Base-by-base conservation (phyloP, 306 rosid genomes). In the Rosa rugosa region DNA sequence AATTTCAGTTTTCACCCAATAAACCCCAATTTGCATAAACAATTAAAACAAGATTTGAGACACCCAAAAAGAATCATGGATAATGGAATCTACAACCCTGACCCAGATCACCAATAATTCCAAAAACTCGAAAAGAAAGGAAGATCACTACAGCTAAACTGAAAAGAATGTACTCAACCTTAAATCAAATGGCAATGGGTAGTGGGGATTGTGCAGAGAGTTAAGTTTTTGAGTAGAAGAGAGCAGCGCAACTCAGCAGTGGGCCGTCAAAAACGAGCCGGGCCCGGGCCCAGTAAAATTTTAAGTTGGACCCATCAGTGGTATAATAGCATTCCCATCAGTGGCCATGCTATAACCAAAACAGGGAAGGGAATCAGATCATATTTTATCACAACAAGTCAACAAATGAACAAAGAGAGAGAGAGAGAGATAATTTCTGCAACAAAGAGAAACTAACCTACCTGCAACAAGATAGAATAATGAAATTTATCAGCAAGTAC, bases 151-250 rank as follows among this genome's bases (percentile, higher is more conserved):
- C 5, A 63, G 68, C 41, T 63, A 5, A 31, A 31, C 34, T 63
- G 69, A 63, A 31, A 63, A 31, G 69, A 63, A 63, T 63, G 69
- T 63, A 59, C 34, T 59, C 25, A 22, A 59, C 65, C 65, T 59
- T 10, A 31, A 63, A 14, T 34, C 9, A 63, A 63, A 31, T 14
- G 44, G 68, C 41, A 27, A 12, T 12, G 38, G 64, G 34, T 22
- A 4, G 16, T 10, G 47, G 53, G 53, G 11, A 47, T 53, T 53
- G 10, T 1, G 5, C 27, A 54, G 62, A 54, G 27, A 54, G 36
- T 6, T n/a, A 18, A 54, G 56, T 20, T 54, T 54, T 8, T 6
- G 25, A 54, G 60, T 54, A 18, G 60, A 54, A 31, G 36, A 20
- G 25, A 20, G 60, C 25, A 18, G 59, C 25, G 60, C 60, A 54